Evolutionary conservation across 73 alveolate genomes (phyloP).

Genomic region (Urostyla sp.): DNA sequence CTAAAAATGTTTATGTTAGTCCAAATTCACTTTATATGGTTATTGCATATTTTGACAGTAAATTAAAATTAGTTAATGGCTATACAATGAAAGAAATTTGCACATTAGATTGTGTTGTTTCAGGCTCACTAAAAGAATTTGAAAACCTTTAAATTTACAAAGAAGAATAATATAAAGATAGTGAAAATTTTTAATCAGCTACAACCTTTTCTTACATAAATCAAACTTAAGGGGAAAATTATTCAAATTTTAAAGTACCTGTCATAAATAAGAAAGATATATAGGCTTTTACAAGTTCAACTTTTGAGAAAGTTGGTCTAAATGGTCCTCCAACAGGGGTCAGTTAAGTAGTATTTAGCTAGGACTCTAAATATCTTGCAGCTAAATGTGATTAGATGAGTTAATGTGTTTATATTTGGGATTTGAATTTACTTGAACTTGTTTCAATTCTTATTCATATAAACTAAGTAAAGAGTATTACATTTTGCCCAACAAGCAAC

Average conservation of each 20-base stretch:
- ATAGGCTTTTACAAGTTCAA: conserved; percentile 73
- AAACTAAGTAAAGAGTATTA: conserved; percentile 78
- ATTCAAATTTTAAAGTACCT: conserved; percentile 9
- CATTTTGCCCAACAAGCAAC: conserved; percentile 86
- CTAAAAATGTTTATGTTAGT: conserved; percentile 79
- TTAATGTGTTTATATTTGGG: conserved; percentile 88
- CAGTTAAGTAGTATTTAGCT: conserved; percentile 79
- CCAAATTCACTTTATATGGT: conserved; percentile 78
- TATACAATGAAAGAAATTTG: conserved; percentile 79
- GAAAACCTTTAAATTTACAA: conserved; percentile 59
- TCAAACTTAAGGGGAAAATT: not conserved
- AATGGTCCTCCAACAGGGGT: conserved; percentile 89
- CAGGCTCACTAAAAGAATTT: conserved; percentile 24
- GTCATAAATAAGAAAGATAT: conserved; percentile 47
- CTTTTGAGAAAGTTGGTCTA: conserved; percentile 71
- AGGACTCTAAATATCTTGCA: conserved; percentile 84
- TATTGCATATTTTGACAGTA: conserved; percentile 85
- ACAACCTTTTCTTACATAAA: conserved; percentile 69
- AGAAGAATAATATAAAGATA: conserved; percentile 88
- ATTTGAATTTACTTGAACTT: conserved; percentile 71
- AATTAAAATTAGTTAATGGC: conserved; percentile 80
- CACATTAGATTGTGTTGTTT: conserved; percentile 49
- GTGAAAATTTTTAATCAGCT: conserved; percentile 62
- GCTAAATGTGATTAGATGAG: conserved; percentile 88
- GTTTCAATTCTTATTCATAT: conserved; percentile 80